These are phyloP conservation scores for Paracamarosporium sp. DNA, from an alignment of 2,329 filamentous ascomycete species.

Conservation along the genomic window DNA sequence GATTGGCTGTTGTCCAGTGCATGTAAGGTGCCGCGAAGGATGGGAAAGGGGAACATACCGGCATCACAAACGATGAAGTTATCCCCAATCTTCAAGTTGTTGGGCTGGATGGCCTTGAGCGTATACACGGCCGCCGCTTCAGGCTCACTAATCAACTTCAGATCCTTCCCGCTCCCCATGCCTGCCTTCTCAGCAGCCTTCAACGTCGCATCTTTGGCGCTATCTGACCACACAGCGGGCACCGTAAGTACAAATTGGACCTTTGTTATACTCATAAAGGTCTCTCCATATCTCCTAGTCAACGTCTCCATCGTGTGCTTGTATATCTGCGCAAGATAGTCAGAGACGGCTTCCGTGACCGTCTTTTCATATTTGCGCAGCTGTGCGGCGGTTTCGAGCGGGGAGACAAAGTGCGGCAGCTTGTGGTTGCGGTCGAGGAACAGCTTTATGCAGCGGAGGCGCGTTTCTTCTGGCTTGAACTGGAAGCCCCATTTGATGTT, in stretches of 20 bases:
- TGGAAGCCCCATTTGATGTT: constrained; percentile 79
- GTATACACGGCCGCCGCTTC: constrained; percentile 83
- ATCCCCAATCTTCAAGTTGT: constrained; percentile 71
- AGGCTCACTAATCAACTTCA: constrained; percentile 80
- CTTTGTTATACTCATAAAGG: constrained; percentile 77
- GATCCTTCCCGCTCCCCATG: constrained; percentile 72
- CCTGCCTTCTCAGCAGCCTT: constrained; percentile 79
- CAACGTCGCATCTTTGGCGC: constrained; percentile 82
- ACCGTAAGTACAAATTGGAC: constrained; percentile 78
- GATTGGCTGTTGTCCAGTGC: background rate
- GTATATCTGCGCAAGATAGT: constrained; percentile 79
- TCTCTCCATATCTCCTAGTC: constrained; percentile 75
- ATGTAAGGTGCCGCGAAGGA: background rate
- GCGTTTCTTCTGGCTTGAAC: constrained; percentile 77
- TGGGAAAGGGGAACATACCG: constrained; percentile 29
- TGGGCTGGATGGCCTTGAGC: constrained; percentile 78
- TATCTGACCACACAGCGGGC: constrained; percentile 84
- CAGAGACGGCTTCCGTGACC: constrained; percentile 78
- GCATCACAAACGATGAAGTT: constrained; percentile 66
- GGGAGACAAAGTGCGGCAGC: constrained; percentile 80
- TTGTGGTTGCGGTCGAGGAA: constrained; percentile 83
- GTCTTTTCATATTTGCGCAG: constrained; percentile 78
- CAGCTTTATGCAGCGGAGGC: constrained; percentile 82
- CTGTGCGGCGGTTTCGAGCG: constrained; percentile 77
- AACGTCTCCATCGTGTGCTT: constrained; percentile 81